These are phyloP conservation scores for Penicillium antarcticum DNA, from an alignment of 495 filamentous ascomycete genomes.

Conservation along the genomic window DNA sequence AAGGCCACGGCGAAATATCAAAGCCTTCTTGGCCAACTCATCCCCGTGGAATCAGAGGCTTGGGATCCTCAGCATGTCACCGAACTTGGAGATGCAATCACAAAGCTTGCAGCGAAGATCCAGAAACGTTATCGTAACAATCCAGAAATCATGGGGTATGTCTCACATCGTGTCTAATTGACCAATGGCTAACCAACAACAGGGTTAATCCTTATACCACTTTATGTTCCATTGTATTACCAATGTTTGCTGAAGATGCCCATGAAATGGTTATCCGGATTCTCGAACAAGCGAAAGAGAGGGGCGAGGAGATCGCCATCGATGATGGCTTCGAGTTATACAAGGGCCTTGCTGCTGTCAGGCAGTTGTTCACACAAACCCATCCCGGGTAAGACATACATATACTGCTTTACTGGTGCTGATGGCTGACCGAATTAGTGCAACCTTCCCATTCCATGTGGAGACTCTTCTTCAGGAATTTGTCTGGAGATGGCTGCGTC, in stretches of 20 bases:
- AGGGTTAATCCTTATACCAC: constrained; percentile 76
- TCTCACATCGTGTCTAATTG: not conserved
- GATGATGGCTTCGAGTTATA: constrained; percentile 95
- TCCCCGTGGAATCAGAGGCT: constrained; percentile 69
- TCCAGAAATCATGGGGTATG: constrained; percentile 81
- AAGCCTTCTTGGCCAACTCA: constrained; percentile 63
- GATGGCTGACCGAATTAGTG: constrained; percentile 18
- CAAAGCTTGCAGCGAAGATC: constrained; percentile 77
- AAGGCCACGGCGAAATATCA: constrained; percentile 74
- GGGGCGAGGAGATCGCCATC: constrained; percentile 72
- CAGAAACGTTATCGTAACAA: constrained; percentile 88
- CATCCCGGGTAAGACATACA: constrained; percentile 56
- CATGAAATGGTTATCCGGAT: constrained; percentile 78
- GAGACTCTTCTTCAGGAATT: constrained; percentile 85
- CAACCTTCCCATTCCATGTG: constrained; percentile 75
- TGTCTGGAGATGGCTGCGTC: constrained; percentile 90
- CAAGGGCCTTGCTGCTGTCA: constrained; percentile 77
- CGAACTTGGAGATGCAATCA: constrained; percentile 78
- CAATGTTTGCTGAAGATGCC: constrained; percentile 84
- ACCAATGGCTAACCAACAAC: constrained; percentile 19
- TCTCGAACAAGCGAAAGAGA: constrained; percentile 62
- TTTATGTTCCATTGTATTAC: constrained; percentile 78
- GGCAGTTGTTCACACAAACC: constrained; percentile 68
- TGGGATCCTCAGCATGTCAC: constrained; percentile 89
- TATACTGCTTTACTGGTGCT: not conserved